Evolutionary conservation across 129 eudicot species (phyloP), one percentile per base, ranked within the genome.

Genomic region (Tagetes patula): DNA sequence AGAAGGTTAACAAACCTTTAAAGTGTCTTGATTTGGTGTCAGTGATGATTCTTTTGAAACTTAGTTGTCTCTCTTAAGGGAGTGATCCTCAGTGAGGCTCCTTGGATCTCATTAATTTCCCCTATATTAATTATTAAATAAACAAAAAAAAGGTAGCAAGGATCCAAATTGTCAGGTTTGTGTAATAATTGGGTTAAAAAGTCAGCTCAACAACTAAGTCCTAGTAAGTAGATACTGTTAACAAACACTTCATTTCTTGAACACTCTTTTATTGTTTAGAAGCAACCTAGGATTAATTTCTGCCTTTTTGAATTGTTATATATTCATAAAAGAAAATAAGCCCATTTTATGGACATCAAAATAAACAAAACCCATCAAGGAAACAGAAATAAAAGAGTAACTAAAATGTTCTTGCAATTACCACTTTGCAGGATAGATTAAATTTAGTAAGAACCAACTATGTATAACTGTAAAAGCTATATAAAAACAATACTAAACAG

Each of bases 121-220:
- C 30, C 41, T 2, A 74, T 72, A 74, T 61, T 53, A 46, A 6
- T 74, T 60, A 79, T 65, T 41, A 71, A 84, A 75, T 72, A 73
- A 73, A 68, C 8, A 54, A 77, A 81, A 72, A 84, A 74, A 73
- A 84, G 73, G 69, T 79, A 81, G 80, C 83, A 85, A 81, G 64
- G 11, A 78, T 81, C 86, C 76, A 80, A 72, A 76, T 75, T 75
- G 84, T 88, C 94, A 85, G 88, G 87, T 88, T 85, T 75, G 89
- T 68, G 64, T 75, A 63, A 72, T 77, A 58, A 77, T 77, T 75
- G 80, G 52, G 65, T 71, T 8, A 75, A 31, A 79, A 31, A 79
- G 83, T 84, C 76, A 59, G 70, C 80, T 84, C 82, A 84, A 79
- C 82, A 79, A 75, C 87, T 61, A 75, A 78, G 67, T 70, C 72